phyloP scores from a whole-genome alignment of 2,329 filamentous ascomycete species.

The Monascus ruber region DNA sequence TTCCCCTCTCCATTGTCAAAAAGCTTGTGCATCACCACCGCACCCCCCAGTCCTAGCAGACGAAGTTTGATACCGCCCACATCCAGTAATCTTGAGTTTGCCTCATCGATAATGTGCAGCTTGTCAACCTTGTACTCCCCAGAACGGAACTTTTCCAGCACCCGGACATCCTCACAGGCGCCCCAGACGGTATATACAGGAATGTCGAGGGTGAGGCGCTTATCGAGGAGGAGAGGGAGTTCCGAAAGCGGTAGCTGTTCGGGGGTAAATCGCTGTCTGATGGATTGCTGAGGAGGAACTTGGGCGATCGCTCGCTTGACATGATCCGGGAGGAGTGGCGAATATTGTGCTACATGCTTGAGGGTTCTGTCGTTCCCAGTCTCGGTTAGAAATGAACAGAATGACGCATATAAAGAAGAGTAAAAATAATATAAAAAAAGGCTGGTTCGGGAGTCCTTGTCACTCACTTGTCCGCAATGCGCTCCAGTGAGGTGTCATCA shows the following conservation, averaged over 20 bases:
- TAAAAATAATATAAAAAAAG: not conserved
- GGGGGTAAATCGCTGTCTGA: slow-evolving; percentile 74
- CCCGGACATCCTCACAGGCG: slow-evolving; percentile 94
- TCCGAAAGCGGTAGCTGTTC: slow-evolving; percentile 85
- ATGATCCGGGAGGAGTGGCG: slow-evolving; percentile 74
- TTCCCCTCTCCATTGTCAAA: slow-evolving; percentile 97
- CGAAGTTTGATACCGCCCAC: slow-evolving; percentile 92
- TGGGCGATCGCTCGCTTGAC: slow-evolving; percentile 56
- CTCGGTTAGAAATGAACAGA: slow-evolving; percentile 8
- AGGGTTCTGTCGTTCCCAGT: slow-evolving; percentile 54
- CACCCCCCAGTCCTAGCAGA: slow-evolving; percentile 82
- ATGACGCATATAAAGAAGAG: slow-evolving; percentile 2
- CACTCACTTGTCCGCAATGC: slow-evolving; percentile 92
- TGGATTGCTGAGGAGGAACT: slow-evolving; percentile 53
- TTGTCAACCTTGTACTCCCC: slow-evolving; percentile 97
- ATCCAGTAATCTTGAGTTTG: slow-evolving; percentile 88
- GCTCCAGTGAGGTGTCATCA: slow-evolving; percentile 86
- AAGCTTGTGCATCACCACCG: slow-evolving; percentile 98
- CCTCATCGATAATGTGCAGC: slow-evolving; percentile 96
- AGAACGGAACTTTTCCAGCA: slow-evolving; percentile 92
- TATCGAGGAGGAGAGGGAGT: slow-evolving; percentile 76
- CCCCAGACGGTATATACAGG: slow-evolving; percentile 99
- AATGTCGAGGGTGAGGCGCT: slow-evolving; percentile 81
- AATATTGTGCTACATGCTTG: slow-evolving; percentile 98
- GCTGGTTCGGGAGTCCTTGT: not conserved